Evolutionary conservation across 2,329 filamentous ascomycete species (phyloP), one percentile per base, ranked within the genome.

Genomic region (Metarhizium robertsii): DNA sequence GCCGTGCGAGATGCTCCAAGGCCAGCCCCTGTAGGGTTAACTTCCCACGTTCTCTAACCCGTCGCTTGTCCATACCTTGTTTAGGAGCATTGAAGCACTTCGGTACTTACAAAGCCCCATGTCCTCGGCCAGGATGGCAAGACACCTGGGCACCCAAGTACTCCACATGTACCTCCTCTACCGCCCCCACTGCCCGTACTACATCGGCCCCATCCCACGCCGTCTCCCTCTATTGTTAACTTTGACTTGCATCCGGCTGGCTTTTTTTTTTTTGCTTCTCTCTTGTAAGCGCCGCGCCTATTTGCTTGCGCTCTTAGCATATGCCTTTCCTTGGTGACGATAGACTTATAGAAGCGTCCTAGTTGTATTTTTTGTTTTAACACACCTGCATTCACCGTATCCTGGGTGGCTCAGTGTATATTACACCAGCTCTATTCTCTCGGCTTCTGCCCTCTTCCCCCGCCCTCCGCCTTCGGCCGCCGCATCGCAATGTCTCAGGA

Each of bases 401-500:
- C 6, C 2, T 34, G 6, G 32, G 7, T 7, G 32, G 32, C 10
- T 13, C 13, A 14, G 20, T 25, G 25, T 48, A 29, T n/a, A 48
- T 5, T 48, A 48, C 20, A 13, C 6, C 6, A 43, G 13, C 16
- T 45, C 16, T n/a, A 46, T 30, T 34, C 47, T 29, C 46, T 47
- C 53, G 46, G 42, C 50, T 53, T 56, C 53, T 47, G 46, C 51
- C 36, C 55, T 45, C 53, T 51, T 43, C 51, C 50, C 55, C 48
- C 36, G 32, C 54, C 36, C 34, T 30, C 52, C 42, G 45, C 42
- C 54, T 25, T 49, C 51, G 45, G 49, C 49, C 30, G 50, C 30
- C 50, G 52, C 64, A 50, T 59, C 58, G 58, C 60, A 61, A 79
- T 79, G 75, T 65, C 74, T 57, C 63, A 88, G 69, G 84, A 88